phyloP scores from a whole-genome alignment of 2,329 filamentous ascomycete species.

The Penicillium olsonii region DNA sequence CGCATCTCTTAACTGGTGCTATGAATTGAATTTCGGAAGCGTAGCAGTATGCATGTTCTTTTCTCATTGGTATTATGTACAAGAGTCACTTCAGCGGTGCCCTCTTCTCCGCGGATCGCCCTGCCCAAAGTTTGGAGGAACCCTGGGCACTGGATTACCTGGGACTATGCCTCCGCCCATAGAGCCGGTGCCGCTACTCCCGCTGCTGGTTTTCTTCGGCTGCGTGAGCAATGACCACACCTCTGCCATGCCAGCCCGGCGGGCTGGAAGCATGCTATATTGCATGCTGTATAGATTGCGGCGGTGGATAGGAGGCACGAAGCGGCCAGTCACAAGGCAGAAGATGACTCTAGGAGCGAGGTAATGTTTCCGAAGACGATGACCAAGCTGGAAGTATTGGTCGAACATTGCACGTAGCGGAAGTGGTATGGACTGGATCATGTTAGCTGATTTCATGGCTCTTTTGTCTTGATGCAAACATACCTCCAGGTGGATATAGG shows the following conservation, averaged over 20 bases:
- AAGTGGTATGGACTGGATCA: slow-evolving; percentile 74
- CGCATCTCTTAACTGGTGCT: background rate
- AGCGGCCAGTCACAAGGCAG: slow-evolving; percentile 84
- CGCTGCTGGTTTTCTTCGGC: slow-evolving; percentile 32
- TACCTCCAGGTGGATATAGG: slow-evolving; percentile 85
- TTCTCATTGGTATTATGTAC: slow-evolving; percentile 16
- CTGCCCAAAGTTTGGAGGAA: slow-evolving; percentile 35
- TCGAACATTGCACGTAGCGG: slow-evolving; percentile 93
- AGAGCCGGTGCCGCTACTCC: slow-evolving; percentile 27
- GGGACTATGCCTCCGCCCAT: slow-evolving; percentile 25
- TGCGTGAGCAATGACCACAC: slow-evolving; percentile 76
- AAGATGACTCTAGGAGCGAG: slow-evolving; percentile 84
- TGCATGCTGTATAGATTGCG: slow-evolving; percentile 94
- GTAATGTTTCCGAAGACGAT: slow-evolving; percentile 93
- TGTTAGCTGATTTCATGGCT: slow-evolving; percentile 14
- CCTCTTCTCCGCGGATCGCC: slow-evolving; percentile 36
- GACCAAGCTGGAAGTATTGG: slow-evolving; percentile 93
- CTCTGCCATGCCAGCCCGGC: slow-evolving; percentile 75
- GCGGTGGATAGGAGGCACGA: slow-evolving; percentile 91
- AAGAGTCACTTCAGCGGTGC: slow-evolving; percentile 29
- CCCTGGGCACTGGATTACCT: slow-evolving; percentile 33
- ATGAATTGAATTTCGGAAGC: too few species aligned
- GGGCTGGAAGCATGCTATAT: slow-evolving; percentile 93
- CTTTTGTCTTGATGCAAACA: slow-evolving; percentile 15
- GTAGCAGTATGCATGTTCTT: too few species aligned